Base-by-base conservation (phyloP, 495 filamentous ascomycete species). In the Venustampulla echinocandica region DNA sequence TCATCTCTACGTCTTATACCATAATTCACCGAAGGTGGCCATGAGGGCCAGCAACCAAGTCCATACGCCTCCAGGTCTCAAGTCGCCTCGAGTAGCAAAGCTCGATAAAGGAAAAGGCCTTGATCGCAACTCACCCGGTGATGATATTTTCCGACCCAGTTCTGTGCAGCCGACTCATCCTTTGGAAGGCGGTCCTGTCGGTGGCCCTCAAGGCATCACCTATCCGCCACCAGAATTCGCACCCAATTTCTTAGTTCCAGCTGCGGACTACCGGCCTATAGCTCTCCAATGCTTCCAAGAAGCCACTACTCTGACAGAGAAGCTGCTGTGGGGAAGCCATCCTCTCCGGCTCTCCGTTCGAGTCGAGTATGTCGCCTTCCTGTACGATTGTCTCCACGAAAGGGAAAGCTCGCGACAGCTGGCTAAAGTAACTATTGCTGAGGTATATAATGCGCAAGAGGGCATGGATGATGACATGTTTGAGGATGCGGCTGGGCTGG, bases 1-100 rank as follows among this genome's bases (percentile, higher is more conserved):
- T 56, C 92, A 98, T 67, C 87, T 98, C 48, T 95, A 94, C 59
- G 94, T 95, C 42, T 74, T 96, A 13, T 98, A 95, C 60, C 87
- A 95, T 67, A 95, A 96, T 64, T 66, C 69, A 4, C 74, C 74
- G 0, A 60, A 66, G 0, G 65, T 77, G 25, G 48, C 17, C n/a
- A 38, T 54, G 19, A 55, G 47, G 33, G 20, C 45, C 9, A 36
- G 32, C 13, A 37, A 7, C 9, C 51, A 55, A 46, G 28, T 61
- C 19, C 38, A 32, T 10, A 61, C 58, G 10, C 58, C 58, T 36
- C 59, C 55, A 13, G 59, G 57, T 15, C 42, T 59, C 3, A 50
- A 46, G 9, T 57, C 63, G 11, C 52, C 56, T 19, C 53, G 54
- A 28, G 38, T 48, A 42, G 41, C 55, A 3, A 49, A 50, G 14